These are phyloP conservation scores for Sinapis alba DNA, from an alignment of 441 rosid genomes.

Conservation along the genomic window DNA sequence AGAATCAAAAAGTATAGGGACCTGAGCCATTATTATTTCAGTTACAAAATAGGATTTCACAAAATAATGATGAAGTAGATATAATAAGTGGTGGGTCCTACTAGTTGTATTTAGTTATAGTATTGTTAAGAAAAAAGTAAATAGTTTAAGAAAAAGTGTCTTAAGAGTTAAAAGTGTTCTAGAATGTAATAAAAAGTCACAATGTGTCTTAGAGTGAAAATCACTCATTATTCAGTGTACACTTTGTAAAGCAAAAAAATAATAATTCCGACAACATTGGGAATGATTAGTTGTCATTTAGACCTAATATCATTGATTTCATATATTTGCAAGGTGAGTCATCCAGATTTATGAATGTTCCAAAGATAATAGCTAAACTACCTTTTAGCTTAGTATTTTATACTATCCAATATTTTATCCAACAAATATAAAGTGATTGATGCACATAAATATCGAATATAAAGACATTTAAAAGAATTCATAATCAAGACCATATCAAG, in stretches of 20 bases:
- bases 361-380: background rate
- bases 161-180: too few relatives aligned
- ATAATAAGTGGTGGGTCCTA: too few relatives aligned
- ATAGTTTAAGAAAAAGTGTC: too few relatives aligned
- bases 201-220: too few relatives aligned
- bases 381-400: constrained; percentile 8
- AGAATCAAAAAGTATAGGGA: too few relatives aligned
- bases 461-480: background rate
- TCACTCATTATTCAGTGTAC: background rate
- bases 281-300: constrained; percentile 26
- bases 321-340: constrained; percentile 11
- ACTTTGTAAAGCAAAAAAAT: background rate
- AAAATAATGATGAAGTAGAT: too few relatives aligned
- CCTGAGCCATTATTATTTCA: too few relatives aligned
- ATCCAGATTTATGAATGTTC: constrained; percentile 22
- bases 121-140: too few relatives aligned
- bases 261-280: constrained; percentile 14
- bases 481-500: constrained; percentile 21
- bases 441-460: background rate
- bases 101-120: too few relatives aligned
- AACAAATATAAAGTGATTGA: background rate
- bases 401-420: constrained; percentile 4
- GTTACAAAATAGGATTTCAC: too few relatives aligned
- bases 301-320: constrained; percentile 8
- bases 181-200: too few relatives aligned